Conservation (phyloP, 352 stramenopile genomes). For the Saprolegnia diclina region DNA sequence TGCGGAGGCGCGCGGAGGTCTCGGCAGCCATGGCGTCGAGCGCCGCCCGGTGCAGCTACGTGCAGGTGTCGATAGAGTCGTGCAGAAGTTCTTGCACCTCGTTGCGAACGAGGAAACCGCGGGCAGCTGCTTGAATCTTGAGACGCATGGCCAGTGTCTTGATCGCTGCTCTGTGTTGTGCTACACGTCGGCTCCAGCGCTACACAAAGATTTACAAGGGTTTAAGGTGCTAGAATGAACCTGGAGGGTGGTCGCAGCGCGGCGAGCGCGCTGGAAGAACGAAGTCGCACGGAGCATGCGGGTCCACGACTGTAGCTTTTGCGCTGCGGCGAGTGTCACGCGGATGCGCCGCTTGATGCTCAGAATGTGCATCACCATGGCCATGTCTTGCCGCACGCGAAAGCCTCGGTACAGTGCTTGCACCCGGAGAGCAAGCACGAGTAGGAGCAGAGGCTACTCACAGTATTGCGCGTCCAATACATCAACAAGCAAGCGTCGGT, state of each 20-base stretch:
- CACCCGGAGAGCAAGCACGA: background rate
- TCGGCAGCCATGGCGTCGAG: background rate
- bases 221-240: too few species aligned
- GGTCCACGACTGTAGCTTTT: slow-evolving; percentile 3
- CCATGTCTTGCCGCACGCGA: slow-evolving; percentile 5
- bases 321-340: background rate
- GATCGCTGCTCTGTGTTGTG: background rate
- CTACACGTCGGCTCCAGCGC: background rate
- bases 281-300: background rate
- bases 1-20: background rate
- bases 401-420: slow-evolving; percentile 8
- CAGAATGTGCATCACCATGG: slow-evolving; percentile 16
- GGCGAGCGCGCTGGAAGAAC: background rate
- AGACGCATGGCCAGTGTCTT: background rate
- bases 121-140: slow-evolving; percentile 14
- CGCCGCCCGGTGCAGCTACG: background rate
- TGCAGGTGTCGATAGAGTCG: background rate
- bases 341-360: slow-evolving; percentile 7
- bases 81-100: background rate
- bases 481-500: background rate
- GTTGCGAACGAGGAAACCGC: slow-evolving; percentile 18
- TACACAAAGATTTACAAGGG: background rate
- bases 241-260: background rate
- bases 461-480: background rate
- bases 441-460: background rate